These are phyloP conservation scores for Leccinellum rugosiceps DNA, from an alignment of 768 basidiomycete species.

Conservation along the genomic window DNA sequence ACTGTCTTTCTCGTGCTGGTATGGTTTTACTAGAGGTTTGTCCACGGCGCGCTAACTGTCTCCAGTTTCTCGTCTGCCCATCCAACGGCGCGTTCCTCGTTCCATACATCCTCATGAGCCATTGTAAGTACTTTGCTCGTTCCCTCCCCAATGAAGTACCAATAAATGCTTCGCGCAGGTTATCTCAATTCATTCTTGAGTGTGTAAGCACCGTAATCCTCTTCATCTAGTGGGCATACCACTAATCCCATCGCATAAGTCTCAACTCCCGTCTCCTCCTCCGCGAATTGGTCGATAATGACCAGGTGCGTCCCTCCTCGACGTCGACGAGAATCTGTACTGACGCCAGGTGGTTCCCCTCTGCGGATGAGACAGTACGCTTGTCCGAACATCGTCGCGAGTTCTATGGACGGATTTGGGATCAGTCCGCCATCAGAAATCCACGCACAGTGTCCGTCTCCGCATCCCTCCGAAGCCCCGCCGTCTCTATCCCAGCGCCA, in stretches of 20 bases:
- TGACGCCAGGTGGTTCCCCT: background rate
- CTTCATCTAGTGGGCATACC: background rate
- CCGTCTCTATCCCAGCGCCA: background rate
- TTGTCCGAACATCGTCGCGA: conserved; percentile 25
- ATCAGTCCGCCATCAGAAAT: conserved; percentile 7
- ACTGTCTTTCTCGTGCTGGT: conserved; percentile 27
- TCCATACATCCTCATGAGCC: conserved; percentile 38
- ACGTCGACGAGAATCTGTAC: background rate
- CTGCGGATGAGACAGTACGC: conserved; percentile 11
- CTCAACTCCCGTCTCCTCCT: conserved; percentile 29
- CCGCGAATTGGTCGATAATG: conserved; percentile 26
- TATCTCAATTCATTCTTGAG: conserved; percentile 39
- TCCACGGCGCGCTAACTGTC: conserved; percentile 1
- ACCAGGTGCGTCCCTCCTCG: conserved; percentile 16
- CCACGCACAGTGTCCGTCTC: conserved; percentile 10
- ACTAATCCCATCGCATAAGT: conserved; percentile 6
- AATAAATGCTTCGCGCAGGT: conserved; percentile 14
- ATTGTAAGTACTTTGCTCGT: conserved; percentile 22
- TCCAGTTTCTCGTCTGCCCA: conserved; percentile 35
- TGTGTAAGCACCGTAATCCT: conserved; percentile 23
- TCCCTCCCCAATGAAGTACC: background rate
- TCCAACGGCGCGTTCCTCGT: conserved; percentile 35
- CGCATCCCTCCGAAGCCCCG: background rate
- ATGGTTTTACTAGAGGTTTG: background rate
- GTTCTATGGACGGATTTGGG: conserved; percentile 20